Evolutionary conservation across 2,329 filamentous ascomycete species (phyloP).

Genomic region (Immersiporthe knoxdaviesiana): DNA sequence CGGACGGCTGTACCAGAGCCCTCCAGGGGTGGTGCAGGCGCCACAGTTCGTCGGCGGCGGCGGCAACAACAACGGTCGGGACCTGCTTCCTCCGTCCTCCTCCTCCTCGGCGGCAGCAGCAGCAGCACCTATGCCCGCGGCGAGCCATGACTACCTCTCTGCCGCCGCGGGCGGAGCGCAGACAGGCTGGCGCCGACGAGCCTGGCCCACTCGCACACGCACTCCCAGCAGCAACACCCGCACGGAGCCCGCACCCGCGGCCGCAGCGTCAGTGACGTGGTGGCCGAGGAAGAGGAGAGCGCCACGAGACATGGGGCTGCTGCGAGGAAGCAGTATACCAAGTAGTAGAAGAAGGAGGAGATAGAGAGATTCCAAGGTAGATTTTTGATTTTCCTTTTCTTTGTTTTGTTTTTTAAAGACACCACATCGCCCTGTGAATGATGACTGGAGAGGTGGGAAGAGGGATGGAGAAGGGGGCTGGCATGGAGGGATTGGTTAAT

Average conservation of each 20-base stretch:
- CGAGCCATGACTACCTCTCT: background rate
- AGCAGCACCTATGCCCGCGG: background rate
- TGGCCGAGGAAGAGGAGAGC: conserved; percentile 8
- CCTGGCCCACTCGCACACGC: too few relatives aligned
- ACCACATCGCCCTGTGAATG: background rate
- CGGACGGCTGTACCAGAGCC: conserved; percentile 16
- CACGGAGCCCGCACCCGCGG: conserved; percentile 22
- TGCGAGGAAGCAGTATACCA: conserved; percentile 19
- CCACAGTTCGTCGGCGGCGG: background rate
- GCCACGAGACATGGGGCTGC: conserved; percentile 9
- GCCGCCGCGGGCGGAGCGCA: conserved; percentile 3
- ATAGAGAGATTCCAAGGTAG: too few relatives aligned
- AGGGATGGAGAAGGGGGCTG: too few relatives aligned
- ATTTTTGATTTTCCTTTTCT: background rate
- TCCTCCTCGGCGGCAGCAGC: background rate
- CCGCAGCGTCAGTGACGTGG: conserved; percentile 21
- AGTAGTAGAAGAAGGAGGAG: background rate
- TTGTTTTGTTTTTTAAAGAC: background rate
- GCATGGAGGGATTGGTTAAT: background rate
- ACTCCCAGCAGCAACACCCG: background rate
- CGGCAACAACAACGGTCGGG: background rate
- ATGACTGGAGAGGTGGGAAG: background rate
- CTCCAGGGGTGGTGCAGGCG: conserved; percentile 2
- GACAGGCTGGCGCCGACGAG: conserved; percentile 6
- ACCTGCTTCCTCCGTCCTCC: conserved; percentile 12